phyloP scores from a whole-genome alignment of 2,329 filamentous ascomycete genomes.

The Purpureocillium takamizusanense region DNA sequence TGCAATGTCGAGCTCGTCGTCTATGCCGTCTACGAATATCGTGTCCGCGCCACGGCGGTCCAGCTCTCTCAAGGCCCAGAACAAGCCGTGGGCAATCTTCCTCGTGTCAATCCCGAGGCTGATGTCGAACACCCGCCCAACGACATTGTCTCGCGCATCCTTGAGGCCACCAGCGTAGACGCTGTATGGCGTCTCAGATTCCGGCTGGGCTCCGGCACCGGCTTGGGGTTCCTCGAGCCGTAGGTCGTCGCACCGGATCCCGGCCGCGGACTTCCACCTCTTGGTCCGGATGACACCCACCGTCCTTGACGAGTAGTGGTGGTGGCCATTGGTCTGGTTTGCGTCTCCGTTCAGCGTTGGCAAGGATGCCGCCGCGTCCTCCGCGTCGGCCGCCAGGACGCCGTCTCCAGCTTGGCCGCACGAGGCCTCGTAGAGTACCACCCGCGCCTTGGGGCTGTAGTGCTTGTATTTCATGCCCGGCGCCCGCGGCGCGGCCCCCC shows the following conservation, averaged over 20 bases:
- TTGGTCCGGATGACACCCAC: conserved; percentile 49
- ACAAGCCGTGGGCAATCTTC: conserved; percentile 76
- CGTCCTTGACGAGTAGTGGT: conserved; percentile 15
- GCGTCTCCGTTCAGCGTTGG: conserved; percentile 6
- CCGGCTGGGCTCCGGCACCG: conserved; percentile 11
- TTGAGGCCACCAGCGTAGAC: conserved; percentile 32
- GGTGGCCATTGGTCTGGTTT: conserved; percentile 11
- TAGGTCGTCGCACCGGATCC: conserved; percentile 24
- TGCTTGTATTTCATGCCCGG: conserved; percentile 99
- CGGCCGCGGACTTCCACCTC: conserved; percentile 38
- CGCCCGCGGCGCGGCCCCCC: conserved; percentile 62
- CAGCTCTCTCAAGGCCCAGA: conserved; percentile 77
- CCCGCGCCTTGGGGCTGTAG: conserved; percentile 83
- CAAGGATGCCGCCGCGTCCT: conserved; percentile 9
- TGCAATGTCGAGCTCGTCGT: conserved; percentile 70
- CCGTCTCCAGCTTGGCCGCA: conserved; percentile 24
- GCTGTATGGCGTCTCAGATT: conserved; percentile 23
- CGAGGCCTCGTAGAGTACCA: conserved; percentile 67
- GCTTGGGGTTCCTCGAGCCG: conserved; percentile 7
- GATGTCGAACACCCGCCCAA: conserved; percentile 55
- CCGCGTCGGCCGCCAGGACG: conserved; percentile 25
- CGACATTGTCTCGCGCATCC: conserved; percentile 18
- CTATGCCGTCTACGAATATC: conserved; percentile 86
- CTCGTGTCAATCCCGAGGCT: conserved; percentile 61
- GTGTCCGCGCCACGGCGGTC: conserved; percentile 70